Conservation (phyloP, 2,329 filamentous ascomycete species). For the Polytolypa hystricis region DNA sequence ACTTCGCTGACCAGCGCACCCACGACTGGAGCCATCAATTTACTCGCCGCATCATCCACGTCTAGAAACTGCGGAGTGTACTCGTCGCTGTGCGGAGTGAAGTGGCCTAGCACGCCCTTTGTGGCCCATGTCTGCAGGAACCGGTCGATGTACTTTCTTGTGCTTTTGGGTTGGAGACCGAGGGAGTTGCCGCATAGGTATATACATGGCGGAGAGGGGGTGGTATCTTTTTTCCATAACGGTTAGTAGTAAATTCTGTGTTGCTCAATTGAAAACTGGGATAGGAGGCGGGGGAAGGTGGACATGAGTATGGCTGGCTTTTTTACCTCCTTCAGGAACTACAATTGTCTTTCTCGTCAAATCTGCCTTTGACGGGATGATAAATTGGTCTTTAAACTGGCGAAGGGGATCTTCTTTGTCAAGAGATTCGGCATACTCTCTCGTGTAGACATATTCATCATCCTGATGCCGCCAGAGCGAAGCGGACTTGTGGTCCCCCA, state of each 20-base stretch:
- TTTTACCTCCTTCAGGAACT: constrained; percentile 20
- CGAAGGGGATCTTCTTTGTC: constrained; percentile 52
- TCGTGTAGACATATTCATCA: constrained; percentile 17
- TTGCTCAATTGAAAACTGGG: background rate
- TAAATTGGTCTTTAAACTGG: constrained; percentile 58
- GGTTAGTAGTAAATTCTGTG: constrained; percentile 1
- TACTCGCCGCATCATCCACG: constrained; percentile 63
- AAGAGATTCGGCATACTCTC: constrained; percentile 36
- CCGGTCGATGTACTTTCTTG: constrained; percentile 53
- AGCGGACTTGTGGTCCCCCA: background rate
- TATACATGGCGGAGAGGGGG: constrained; percentile 44
- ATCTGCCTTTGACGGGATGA: constrained; percentile 64
- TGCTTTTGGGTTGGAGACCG: constrained; percentile 65
- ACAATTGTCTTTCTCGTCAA: constrained; percentile 52
- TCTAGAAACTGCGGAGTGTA: constrained; percentile 63
- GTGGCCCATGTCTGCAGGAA: constrained; percentile 77
- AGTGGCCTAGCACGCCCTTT: constrained; percentile 77
- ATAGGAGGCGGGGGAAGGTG: background rate
- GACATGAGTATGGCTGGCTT: constrained; percentile 7
- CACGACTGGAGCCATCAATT: constrained; percentile 60
- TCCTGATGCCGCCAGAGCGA: no score
- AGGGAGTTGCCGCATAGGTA: constrained; percentile 90
- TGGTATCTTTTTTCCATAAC: constrained; percentile 19
- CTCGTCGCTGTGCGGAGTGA: constrained; percentile 56
- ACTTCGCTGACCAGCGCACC: constrained; percentile 64